A percentile compares a stretch with the other conserved stretches of the same genome.
These are phyloP conservation scores for Xerocomellus amylosporus DNA, from an alignment of 768 basidiomycete species.

Conservation along the genomic window DNA sequence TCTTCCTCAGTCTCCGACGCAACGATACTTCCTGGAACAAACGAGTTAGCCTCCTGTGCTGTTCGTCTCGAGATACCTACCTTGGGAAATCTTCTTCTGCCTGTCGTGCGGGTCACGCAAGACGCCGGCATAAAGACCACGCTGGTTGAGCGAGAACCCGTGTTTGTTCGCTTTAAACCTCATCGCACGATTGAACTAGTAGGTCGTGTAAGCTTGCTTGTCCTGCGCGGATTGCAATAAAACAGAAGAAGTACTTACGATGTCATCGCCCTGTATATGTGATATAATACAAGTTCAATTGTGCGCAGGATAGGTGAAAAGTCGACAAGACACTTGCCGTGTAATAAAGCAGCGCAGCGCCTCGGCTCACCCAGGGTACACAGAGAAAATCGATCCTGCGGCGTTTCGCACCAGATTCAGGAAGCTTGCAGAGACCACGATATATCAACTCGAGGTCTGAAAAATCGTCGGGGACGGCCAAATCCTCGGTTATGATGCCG, in stretches of 20 bases:
- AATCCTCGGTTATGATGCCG: conserved; percentile 76
- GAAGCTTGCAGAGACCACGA: conserved; percentile 72
- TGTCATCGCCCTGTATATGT: conserved; percentile 74
- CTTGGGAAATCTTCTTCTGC: conserved; percentile 56
- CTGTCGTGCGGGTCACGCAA: conserved; percentile 65
- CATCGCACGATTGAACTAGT: conserved; percentile 90
- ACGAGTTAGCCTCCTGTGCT: background rate
- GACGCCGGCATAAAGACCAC: conserved; percentile 72
- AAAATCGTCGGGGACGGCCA: conserved; percentile 67
- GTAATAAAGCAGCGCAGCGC: conserved; percentile 89
- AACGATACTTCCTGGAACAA: conserved; percentile 53
- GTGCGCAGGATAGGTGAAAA: background rate
- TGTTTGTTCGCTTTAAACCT: conserved; percentile 77
- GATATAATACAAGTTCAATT: background rate
- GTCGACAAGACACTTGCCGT: conserved; percentile 51
- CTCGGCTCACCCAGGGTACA: conserved; percentile 74
- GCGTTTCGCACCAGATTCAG: conserved; percentile 43
- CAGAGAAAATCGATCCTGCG: conserved; percentile 84
- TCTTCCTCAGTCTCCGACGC: conserved; percentile 85
- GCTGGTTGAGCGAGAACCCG: conserved; percentile 86
- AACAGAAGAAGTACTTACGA: conserved; percentile 50
- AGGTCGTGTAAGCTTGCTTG: background rate
- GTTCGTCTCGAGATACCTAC: conserved; percentile 31
- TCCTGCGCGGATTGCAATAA: background rate
- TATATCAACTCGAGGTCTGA: conserved; percentile 72